Evolutionary conservation across 2,329 filamentous ascomycete genomes (phyloP), one percentile per base, ranked within the genome.

Genomic region (Macroventuria anomochaeta): DNA sequence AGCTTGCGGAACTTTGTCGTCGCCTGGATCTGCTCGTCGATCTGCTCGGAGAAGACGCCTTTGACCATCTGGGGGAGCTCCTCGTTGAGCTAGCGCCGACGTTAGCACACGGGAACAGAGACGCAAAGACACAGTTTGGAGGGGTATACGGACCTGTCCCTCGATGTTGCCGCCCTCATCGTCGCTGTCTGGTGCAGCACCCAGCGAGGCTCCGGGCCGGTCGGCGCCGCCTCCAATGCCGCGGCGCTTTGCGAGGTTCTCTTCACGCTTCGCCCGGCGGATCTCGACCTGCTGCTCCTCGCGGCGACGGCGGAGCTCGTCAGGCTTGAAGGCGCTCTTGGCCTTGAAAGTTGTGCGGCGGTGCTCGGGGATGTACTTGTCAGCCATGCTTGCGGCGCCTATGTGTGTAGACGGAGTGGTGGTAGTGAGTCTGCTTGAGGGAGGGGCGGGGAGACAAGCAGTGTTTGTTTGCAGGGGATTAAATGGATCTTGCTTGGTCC

Each of bases 261-360:
- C 95, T 81, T 99, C 95, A 75, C 95, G 88, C 87, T 97, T 97
- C 63, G 93, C 91, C 82, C 96, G 96, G 76, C 95, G 89, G 75
- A 99, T 99, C 82, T 99, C 95, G 64, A 99, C 95, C 81, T 97
- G 95, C 79, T 97, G 93, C 81, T 99, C 95, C 78, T 99, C 95
- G 75, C 95, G 95, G 76, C 95, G 95, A 73, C 95, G 93, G 76
- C 95, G 91, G 65, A 99, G 88, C 83, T 99, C 95, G 77, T 99
- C 95, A 70, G 93, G 93, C 87, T 97, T 97, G 85, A 99, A 97
- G 73, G 91, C 91, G 80, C 91, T 93, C 86, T 97, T 97, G 50
- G 95, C 95, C 89, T 99, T 99, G 88, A 96, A 99, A 82, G 96
- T 93, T 65, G 91, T 97, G 76, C 95, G 93, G 78, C 95, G 92